These are phyloP conservation scores for Termitomyces heimii DNA, from an alignment of 768 basidiomycete genomes.

Conservation along the genomic window DNA sequence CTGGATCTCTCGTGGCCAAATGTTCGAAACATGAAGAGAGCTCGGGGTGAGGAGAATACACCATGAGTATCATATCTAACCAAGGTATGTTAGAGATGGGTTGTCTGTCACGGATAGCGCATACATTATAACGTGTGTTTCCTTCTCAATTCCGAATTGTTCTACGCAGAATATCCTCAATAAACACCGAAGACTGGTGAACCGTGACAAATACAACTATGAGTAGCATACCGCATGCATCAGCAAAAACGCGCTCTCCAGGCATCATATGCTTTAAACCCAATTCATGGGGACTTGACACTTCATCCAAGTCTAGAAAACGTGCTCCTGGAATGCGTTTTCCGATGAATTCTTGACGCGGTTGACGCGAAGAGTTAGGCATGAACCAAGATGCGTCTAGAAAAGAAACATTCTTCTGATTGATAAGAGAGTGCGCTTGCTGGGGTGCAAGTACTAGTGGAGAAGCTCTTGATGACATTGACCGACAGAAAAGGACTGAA, in stretches of 20 bases:
- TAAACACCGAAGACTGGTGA: not conserved
- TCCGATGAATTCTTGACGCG: conserved; percentile 59
- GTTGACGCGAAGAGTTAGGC: conserved; percentile 76
- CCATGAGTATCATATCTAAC: conserved; percentile 81
- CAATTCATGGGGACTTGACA: conserved; percentile 66
- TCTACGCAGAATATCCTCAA: conserved; percentile 27
- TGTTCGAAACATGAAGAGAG: conserved; percentile 89
- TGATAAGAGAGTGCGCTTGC: conserved; percentile 32
- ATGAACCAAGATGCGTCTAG: conserved; percentile 91
- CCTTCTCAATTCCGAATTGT: conserved; percentile 62
- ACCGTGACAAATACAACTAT: not conserved
- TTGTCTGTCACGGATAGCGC: conserved; percentile 13
- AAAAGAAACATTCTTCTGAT: conserved; percentile 32
- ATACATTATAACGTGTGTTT: conserved; percentile 80
- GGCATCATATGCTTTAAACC: conserved; percentile 97
- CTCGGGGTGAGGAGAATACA: conserved; percentile 88
- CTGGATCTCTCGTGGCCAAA: conserved; percentile 87
- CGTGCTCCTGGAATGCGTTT: conserved; percentile 68
- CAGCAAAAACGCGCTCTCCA: conserved; percentile 57
- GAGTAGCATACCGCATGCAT: conserved; percentile 65
- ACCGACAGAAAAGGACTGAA: conserved; percentile 14
- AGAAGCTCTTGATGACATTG: conserved; percentile 32
- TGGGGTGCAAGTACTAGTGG: conserved; percentile 51
- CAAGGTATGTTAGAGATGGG: conserved; percentile 3
- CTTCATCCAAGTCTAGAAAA: conserved; percentile 77